Evolutionary conservation across 345 rosid genomes (phyloP), one percentile per base, ranked within the genome.

Genomic region (Nephelium lappaceum): DNA sequence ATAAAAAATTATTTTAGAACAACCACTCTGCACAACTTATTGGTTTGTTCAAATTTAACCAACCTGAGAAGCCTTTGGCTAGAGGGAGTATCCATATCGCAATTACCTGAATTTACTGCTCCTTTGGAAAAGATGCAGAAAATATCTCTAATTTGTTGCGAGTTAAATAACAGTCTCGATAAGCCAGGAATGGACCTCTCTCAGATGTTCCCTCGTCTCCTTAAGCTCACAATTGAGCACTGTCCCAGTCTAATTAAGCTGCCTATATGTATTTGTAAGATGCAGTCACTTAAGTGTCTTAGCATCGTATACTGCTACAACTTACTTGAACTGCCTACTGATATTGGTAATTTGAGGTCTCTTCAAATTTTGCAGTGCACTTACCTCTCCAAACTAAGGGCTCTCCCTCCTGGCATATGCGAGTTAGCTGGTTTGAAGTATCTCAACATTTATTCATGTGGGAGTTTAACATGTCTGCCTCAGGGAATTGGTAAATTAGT

Each of bases 261-360:
- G 42, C 98, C 98, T 43, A 14, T 83, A 16, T 86, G 89, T 86
- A 84, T 93, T 42, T 89, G 94, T 71, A 11, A 79, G 7, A 67
- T 88, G 81, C 84, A 70, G 16, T 80, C 86, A 11, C 93, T 96
- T 3, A 80, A 84, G 45, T 88, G 77, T 67, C 89, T 96, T 15
- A 94, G 98, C 82, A 78, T 93, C 83, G 93, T 97, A 66, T 89
- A 96, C 71, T 96, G 98, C 92, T 97, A 93, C 87, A 87, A 85
- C 41, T 78, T 96, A 19, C 72, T 76, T 43, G 85, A 81, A 65
- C 82, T 96, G 61, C 97, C 94, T 4, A 49, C 81, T 15, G 77
- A 85, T 47, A 78, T 94, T 47, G 93, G 93, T 5, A 81, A 81
- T 68, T 81, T 96, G 72, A 84, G 82, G 43, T 79, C 51, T 66